Base-by-base conservation (phyloP, 2,329 filamentous ascomycete species). In the Phialophora verrucosa region DNA sequence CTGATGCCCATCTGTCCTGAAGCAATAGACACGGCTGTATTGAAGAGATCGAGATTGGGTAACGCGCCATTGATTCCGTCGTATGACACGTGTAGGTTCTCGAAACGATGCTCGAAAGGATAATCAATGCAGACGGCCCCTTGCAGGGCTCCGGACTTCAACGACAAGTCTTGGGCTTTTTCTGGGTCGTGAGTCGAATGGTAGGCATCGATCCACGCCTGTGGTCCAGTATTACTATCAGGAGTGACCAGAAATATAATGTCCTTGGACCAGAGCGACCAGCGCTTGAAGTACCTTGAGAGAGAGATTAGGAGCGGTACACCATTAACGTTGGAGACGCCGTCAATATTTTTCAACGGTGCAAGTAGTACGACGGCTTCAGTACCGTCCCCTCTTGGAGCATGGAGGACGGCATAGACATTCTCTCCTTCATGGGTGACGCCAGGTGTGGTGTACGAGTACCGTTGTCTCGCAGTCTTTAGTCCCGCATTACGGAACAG, bases 191-290 rank as follows among this genome's bases (percentile, higher is more conserved):
- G 93, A 23, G 91, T 90, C 77, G 97, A 92, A 78, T 99, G 95
- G 78, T 99, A 99, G 1, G 95, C 95, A 75, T 97, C 93, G 8
- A 97, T 92, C 95, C 95, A 99, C 27, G 95, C 95, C 76, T 98
- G 93, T 0, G 93, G 92, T 0, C 94, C 95, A 11, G 91, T 90
- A 66, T 89, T 90, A 77, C 92, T 96, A 78, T 99, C 95, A 0
- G 91, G 90, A 0, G 95, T 89, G 55, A 99, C 85, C 5, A 99
- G 80, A 72, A 99, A 88, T 65, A 99, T 94, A 72, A 99, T 97
- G 77, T 99, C 95, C 79, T 99, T 99, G 66, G 93, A 97, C 95
- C 95, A 99, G 31, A 99, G 84, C 61, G 93, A 97, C 95, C 95
- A 99, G 72, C 90, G 88, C 79, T 96, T 97, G 81, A 99, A 98